phyloP scores from a whole-genome alignment of 2,329 filamentous ascomycete species.

The Epichloe coenophiala region DNA sequence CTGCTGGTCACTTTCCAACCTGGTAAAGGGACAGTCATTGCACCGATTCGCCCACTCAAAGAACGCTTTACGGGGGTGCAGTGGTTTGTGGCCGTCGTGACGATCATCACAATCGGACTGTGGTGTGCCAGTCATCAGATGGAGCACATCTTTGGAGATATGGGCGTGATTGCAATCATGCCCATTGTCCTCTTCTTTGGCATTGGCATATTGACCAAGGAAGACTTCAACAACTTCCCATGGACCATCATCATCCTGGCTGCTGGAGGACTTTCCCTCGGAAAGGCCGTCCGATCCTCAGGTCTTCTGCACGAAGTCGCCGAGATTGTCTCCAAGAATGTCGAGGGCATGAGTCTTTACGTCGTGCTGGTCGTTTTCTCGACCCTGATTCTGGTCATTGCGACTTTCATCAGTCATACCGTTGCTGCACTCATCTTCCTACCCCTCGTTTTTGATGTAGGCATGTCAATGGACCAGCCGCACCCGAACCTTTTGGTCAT shows the following conservation, averaged over 20 bases:
- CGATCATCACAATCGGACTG: constrained; percentile 68
- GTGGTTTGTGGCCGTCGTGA: constrained; percentile 82
- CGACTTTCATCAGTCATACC: constrained; percentile 95
- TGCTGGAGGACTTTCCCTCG: constrained; percentile 80
- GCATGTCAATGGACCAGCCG: constrained; percentile 70
- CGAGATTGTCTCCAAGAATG: constrained; percentile 54
- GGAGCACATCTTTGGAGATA: constrained; percentile 81
- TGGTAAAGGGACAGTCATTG: constrained; percentile 72
- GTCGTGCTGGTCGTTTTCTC: constrained; percentile 78
- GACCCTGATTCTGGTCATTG: constrained; percentile 73
- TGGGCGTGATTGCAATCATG: constrained; percentile 96
- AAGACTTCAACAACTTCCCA: constrained; percentile 99
- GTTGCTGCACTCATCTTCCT: constrained; percentile 92
- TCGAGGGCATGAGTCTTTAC: constrained; percentile 73
- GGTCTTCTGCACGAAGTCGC: constrained; percentile 86
- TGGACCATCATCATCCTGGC: constrained; percentile 99
- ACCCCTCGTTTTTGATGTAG: constrained; percentile 78
- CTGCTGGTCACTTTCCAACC: constrained; percentile 78
- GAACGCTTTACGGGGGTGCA: constrained; percentile 81
- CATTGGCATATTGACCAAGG: constrained; percentile 89
- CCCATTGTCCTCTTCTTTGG: constrained; percentile 94
- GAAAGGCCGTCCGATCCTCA: constrained; percentile 87
- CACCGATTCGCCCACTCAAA: constrained; percentile 79
- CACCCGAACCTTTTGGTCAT: constrained; percentile 93
- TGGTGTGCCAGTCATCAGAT: constrained; percentile 92